Base-by-base conservation (phyloP, 768 basidiomycete species). In the Boletus subparvulus region DNA sequence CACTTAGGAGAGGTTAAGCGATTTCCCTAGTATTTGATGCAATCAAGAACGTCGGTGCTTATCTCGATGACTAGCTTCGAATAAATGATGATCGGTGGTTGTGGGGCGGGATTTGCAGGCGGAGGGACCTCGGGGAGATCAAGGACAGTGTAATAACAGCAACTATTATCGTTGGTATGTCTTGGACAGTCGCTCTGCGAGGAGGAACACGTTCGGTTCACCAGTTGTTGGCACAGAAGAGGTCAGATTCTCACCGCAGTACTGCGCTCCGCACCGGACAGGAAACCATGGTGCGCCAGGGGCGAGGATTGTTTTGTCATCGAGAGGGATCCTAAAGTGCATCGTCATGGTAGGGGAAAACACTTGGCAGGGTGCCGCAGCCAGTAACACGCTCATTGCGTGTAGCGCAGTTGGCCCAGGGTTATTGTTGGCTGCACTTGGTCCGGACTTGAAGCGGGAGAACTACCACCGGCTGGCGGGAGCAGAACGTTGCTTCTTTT, bases 311-410 rank as follows among this genome's bases (percentile, higher is more conserved):
- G 67, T 63, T 50, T 61, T 59, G 51, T 59, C 58, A 40, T 55
- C 19, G 21, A 60, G 41, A 14, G 68, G 68, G 14, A 60, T 50
- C 46, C 50, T 41, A n/a, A 68, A 58, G 28, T 61, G 63, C 52
- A 70, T 70, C 24, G 48, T 35, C 66, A 63, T 62, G 35, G 68
- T 54, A 35, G 63, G 39, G 16, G 61, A 52, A 26, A 69, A 59
- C 6, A 56, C 35, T 35, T 65, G 66, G 40, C 50, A 65, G 26
- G 63, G 63, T 21, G 70, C 65, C 41, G 63, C 68, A 53, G 70
- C 70, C 16, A 70, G 57, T 4, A 69, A 42, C 3, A 61, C 52
- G 47, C 60, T 59, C 37, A 65, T 36, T 19, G 65, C 60, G 42
- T 69, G 70, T 3, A 65, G 59, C 26, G 65, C 62, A 16, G 58